These are phyloP conservation scores for Ambrosiella beaveri DNA, from an alignment of 2,329 filamentous ascomycete genomes.

Conservation along the genomic window DNA sequence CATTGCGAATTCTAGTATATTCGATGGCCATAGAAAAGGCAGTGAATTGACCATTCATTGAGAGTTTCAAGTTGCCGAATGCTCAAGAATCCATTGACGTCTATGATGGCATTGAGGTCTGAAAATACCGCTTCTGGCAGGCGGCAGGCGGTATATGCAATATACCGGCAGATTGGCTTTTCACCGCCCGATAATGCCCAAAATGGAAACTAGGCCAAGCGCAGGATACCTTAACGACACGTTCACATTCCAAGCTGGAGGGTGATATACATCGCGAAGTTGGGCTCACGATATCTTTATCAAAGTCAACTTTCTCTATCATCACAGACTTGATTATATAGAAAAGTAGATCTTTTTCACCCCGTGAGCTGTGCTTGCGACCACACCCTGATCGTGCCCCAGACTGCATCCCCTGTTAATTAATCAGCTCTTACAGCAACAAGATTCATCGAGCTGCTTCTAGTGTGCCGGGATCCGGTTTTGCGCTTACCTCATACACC, in stretches of 20 bases:
- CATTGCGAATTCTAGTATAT: background rate
- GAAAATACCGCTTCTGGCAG: background rate
- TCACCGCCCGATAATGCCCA: slow-evolving; percentile 4
- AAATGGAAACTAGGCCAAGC: slow-evolving; percentile 1
- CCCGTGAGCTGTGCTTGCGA: background rate
- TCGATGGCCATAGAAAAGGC: background rate
- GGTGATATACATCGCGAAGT: background rate
- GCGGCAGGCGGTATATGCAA: background rate
- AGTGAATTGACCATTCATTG: background rate
- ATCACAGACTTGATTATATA: too few species aligned
- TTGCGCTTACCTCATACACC: slow-evolving; percentile 5
- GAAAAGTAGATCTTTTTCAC: background rate
- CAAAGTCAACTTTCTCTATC: background rate
- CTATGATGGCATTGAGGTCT: background rate
- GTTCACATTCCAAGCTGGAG: slow-evolving; percentile 2
- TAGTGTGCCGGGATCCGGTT: slow-evolving; percentile 3
- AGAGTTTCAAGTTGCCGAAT: background rate
- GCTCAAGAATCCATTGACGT: background rate
- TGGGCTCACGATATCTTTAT: background rate
- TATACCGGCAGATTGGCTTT: background rate
- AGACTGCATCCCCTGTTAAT: background rate
- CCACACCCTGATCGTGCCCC: background rate
- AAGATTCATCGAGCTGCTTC: background rate
- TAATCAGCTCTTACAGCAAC: background rate
- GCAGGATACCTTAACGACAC: slow-evolving; percentile 12